A percentile compares a stretch with the other conserved stretches of the same genome.
Conservation (phyloP, 2,329 filamentous ascomycete species). For the Penicillium sp. region DNA sequence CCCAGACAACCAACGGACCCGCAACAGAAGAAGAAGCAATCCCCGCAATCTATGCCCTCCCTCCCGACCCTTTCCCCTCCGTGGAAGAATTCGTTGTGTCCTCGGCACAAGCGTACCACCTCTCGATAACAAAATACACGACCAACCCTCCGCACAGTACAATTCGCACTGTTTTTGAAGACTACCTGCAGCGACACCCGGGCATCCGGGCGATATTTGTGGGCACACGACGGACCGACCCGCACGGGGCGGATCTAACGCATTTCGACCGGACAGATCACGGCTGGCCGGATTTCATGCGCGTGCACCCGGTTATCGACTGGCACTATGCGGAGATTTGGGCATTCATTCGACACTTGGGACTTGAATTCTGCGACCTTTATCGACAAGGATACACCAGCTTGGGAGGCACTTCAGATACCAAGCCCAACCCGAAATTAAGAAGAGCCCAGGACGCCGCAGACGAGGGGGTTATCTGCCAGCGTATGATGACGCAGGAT, state of each 20-base stretch:
- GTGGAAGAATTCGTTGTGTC: conserved; percentile 76
- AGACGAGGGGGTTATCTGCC: conserved; percentile 23
- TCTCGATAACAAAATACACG: conserved; percentile 69
- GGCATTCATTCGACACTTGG: conserved; percentile 69
- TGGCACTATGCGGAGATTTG: conserved; percentile 97
- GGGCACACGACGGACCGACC: conserved; percentile 84
- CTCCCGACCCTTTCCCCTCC: conserved; percentile 74
- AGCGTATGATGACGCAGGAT: conserved; percentile 49
- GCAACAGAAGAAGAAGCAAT: conserved; percentile 41
- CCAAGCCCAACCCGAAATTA: conserved; percentile 77
- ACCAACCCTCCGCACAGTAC: conserved; percentile 49
- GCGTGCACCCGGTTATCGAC: conserved; percentile 91
- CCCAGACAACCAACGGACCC: neutral
- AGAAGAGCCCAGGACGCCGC: conserved; percentile 28
- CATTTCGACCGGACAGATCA: conserved; percentile 83
- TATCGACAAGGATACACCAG: conserved; percentile 90
- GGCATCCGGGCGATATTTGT: conserved; percentile 74
- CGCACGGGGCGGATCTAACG: conserved; percentile 71
- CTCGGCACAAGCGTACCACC: conserved; percentile 64
- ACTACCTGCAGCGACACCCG: conserved; percentile 56
- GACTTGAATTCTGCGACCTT: conserved; percentile 75
- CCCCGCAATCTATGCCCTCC: conserved; percentile 84
- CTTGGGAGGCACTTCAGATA: conserved; percentile 84
- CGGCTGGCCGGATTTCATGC: conserved; percentile 88
- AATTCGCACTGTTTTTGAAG: conserved; percentile 75